These are phyloP conservation scores for Arthroderma sp. DNA, from an alignment of 2,329 filamentous ascomycete genomes.

Conservation along the genomic window DNA sequence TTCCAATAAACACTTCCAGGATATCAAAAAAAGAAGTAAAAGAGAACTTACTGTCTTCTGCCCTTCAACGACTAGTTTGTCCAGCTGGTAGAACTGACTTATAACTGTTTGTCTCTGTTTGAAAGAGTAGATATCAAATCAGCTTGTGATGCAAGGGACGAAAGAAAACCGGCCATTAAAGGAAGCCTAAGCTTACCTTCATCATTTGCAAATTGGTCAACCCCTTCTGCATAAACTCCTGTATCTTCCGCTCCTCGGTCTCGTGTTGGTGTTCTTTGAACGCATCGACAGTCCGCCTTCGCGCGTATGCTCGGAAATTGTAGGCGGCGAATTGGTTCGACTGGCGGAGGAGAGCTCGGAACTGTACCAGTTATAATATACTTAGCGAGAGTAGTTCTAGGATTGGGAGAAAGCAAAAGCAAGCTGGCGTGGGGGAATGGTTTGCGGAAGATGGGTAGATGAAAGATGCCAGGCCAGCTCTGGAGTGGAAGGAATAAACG, in stretches of 20 bases:
- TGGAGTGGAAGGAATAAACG: constrained; percentile 8
- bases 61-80: constrained; percentile 83
- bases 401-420: too few relatives aligned
- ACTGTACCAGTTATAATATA: constrained; percentile 43
- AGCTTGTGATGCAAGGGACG: background rate
- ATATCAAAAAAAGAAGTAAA: background rate
- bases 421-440: too few relatives aligned
- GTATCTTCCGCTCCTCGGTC: constrained; percentile 61
- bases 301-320: constrained; percentile 96
- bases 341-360: constrained; percentile 81
- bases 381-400: background rate
- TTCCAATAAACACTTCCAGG: background rate
- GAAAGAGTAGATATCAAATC: background rate
- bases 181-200: constrained; percentile 55
- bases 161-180: background rate
- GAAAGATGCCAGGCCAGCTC: background rate
- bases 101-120: constrained; percentile 82
- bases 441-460: too few relatives aligned
- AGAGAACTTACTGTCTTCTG: constrained; percentile 55
- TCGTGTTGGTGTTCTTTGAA: constrained; percentile 70
- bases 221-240: constrained; percentile 82
- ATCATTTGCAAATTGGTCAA: constrained; percentile 74
- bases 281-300: constrained; percentile 76
- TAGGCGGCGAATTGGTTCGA: constrained; percentile 80
- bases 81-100: constrained; percentile 87